These are phyloP conservation scores for Pseudopyricularia javanii DNA, from an alignment of 2,329 filamentous ascomycete species.

Conservation along the genomic window DNA sequence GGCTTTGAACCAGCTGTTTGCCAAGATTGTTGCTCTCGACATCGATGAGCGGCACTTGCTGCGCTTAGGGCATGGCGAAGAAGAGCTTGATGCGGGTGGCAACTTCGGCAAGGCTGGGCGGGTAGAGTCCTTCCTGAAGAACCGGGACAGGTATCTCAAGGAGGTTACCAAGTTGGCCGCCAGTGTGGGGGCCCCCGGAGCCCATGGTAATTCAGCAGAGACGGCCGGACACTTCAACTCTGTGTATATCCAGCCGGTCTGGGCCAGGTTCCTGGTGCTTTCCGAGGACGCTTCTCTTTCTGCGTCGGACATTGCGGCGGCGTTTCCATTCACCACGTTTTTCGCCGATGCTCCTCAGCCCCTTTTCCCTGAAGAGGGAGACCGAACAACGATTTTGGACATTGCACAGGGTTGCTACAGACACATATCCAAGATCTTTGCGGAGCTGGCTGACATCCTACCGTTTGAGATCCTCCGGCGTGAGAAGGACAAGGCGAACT, in stretches of 20 bases:
- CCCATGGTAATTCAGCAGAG: slow-evolving; percentile 93
- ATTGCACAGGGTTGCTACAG: slow-evolving; percentile 74
- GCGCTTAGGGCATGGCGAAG: slow-evolving; percentile 86
- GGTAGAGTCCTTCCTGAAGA: slow-evolving; percentile 90
- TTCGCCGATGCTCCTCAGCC: slow-evolving; percentile 82
- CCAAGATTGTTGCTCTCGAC: slow-evolving; percentile 92
- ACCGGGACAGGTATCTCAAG: slow-evolving; percentile 61
- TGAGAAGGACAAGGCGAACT: slow-evolving; percentile 88
- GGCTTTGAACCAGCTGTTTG: slow-evolving; percentile 91
- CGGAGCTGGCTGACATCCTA: slow-evolving; percentile 81
- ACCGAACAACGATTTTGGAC: slow-evolving; percentile 58
- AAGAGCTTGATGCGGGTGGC: slow-evolving; percentile 74
- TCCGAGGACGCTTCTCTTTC: slow-evolving; percentile 43
- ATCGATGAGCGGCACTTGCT: slow-evolving; percentile 92
- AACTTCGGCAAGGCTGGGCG: slow-evolving; percentile 91
- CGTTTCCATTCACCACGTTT: slow-evolving; percentile 81
- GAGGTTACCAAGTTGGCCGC: slow-evolving; percentile 80
- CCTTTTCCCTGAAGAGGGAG: slow-evolving; percentile 57
- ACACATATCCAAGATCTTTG: slow-evolving; percentile 83
- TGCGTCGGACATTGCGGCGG: slow-evolving; percentile 49
- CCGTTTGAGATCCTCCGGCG: slow-evolving; percentile 90
- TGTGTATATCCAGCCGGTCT: slow-evolving; percentile 80
- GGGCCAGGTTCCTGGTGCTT: slow-evolving; percentile 70
- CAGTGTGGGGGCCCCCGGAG: slow-evolving; percentile 77
- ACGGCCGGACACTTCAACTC: slow-evolving; percentile 94